These are phyloP conservation scores for Pisolithus microcarpus DNA, from an alignment of 768 basidiomycete species.

Conservation along the genomic window DNA sequence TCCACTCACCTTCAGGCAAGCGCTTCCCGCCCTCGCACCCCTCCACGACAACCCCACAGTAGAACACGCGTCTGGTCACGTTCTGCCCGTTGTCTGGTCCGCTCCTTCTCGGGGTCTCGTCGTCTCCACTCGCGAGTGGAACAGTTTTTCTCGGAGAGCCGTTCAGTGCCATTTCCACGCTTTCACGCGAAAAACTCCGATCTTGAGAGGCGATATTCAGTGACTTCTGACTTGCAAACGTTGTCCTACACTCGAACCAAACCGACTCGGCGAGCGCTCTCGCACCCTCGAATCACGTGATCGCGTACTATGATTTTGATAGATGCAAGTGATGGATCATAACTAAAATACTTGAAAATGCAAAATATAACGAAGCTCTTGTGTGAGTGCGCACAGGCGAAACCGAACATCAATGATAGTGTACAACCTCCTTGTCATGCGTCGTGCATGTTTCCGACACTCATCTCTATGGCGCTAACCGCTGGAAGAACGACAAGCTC, in stretches of 20 bases:
- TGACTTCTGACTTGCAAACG: too few species aligned
- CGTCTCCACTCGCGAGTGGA: conserved; percentile 66
- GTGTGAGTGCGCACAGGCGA: too few species aligned
- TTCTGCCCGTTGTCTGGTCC: not conserved
- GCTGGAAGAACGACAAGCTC: conserved; percentile 31
- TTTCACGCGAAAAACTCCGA: conserved; percentile 11
- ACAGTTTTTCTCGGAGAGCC: conserved; percentile 68
- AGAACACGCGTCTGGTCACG: conserved; percentile 76
- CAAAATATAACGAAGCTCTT: too few species aligned
- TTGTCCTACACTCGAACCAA: too few species aligned
- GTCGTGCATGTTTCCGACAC: not conserved
- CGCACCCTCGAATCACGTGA: not conserved
- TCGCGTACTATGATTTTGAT: not conserved
- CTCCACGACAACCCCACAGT: conserved; percentile 87
- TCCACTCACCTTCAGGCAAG: conserved; percentile 54
- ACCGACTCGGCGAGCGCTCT: too few species aligned
- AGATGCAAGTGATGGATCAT: not conserved
- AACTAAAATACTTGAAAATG: too few species aligned
- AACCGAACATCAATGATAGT: too few species aligned
- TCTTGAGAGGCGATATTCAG: not conserved
- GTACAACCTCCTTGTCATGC: too few species aligned
- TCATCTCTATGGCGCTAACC: conserved; percentile 19
- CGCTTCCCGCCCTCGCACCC: conserved; percentile 64
- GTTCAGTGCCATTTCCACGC: conserved; percentile 51
- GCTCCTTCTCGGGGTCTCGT: conserved; percentile 36